Evolutionary conservation across 805 yeast genomes (phyloP).

Genomic region (Wickerhamomyces bovis): DNA sequence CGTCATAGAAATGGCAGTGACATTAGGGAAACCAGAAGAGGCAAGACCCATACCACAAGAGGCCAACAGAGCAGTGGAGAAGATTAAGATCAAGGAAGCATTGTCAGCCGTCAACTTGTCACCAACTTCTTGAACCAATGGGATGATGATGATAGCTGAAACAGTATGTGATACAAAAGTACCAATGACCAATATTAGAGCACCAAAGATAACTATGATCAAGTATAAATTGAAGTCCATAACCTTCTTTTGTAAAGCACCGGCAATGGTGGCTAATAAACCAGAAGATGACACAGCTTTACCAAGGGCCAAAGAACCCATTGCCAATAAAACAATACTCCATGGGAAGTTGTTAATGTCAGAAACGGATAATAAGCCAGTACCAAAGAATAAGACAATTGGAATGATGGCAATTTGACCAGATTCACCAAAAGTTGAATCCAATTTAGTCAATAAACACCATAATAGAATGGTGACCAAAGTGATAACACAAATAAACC

Average conservation of each 20-base stretch:
- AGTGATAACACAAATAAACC: conserved; percentile 67
- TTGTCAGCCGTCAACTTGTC: conserved; percentile 62
- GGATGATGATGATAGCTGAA: conserved; percentile 88
- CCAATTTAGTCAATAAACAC: conserved; percentile 80
- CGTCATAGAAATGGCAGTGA: conserved; percentile 91
- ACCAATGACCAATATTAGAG: conserved; percentile 77
- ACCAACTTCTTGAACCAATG: conserved; percentile 86
- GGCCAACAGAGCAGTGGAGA: conserved; percentile 55
- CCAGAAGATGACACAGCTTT: conserved; percentile 93
- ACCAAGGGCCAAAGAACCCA: conserved; percentile 96
- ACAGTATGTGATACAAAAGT: conserved; percentile 96
- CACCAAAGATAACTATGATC: conserved; percentile 74
- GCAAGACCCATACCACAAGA: conserved; percentile 98
- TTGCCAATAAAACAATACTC: conserved; percentile 91
- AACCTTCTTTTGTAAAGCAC: conserved; percentile 56
- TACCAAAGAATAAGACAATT: conserved; percentile 79
- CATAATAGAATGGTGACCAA: conserved; percentile 72
- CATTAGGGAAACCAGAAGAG: conserved; percentile 97
- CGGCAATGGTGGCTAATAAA: conserved; percentile 71
- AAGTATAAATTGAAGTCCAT: conserved; percentile 59
- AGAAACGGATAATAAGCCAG: conserved; percentile 75
- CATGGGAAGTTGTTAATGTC: conserved; percentile 94
- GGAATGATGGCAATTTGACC: conserved; percentile 90
- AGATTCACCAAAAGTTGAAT: conserved; percentile 77
- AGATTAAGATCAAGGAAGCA: conserved; percentile 44